Evolutionary conservation across 1,284 basidiomycete species (phyloP).

Genomic region (Boletus holoroseus): DNA sequence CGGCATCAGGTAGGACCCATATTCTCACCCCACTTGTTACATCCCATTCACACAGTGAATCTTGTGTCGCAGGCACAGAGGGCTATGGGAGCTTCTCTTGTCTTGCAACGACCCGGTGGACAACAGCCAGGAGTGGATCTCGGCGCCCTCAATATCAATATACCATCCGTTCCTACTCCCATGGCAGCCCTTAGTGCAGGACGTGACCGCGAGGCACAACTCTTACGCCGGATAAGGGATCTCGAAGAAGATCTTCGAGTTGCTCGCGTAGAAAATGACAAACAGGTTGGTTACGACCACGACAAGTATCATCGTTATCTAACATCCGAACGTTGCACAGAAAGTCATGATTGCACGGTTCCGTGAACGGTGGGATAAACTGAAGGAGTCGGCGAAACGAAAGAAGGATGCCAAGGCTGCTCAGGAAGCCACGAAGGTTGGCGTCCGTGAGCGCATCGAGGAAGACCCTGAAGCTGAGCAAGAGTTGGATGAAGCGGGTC

Average conservation of each 20-base stretch:
- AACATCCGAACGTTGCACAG: constrained; percentile 39
- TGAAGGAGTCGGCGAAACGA: constrained; percentile 79
- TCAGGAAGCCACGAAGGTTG: constrained; percentile 42
- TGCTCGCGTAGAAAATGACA: constrained; percentile 70
- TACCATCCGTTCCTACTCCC: constrained; percentile 44
- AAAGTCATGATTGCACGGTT: constrained; percentile 79
- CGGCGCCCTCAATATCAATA: constrained; percentile 49
- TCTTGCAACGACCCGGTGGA: constrained; percentile 43
- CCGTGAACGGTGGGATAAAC: constrained; percentile 80
- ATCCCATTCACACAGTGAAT: constrained; percentile 1
- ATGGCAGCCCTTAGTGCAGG: constrained; percentile 45
- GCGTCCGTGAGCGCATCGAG: constrained; percentile 59
- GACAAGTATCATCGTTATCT: constrained; percentile 9
- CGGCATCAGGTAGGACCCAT: constrained; percentile 58
- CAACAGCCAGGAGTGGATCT: constrained; percentile 43
- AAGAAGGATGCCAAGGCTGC: constrained; percentile 81
- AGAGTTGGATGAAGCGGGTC: constrained; percentile 34
- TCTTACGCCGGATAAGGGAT: constrained; percentile 47
- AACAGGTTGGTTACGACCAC: constrained; percentile 52
- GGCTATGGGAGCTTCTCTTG: constrained; percentile 63
- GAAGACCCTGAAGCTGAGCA: constrained; percentile 75
- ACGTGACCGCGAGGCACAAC: constrained; percentile 61
- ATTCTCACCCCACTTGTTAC: neutral
- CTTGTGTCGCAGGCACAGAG: constrained; percentile 56
- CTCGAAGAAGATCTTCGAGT: constrained; percentile 72